Percentiles rank a stretch among this genome's conserved stretches.
Evolutionary conservation across 768 basidiomycete genomes (phyloP).

Genomic region (Inosperma sp.): DNA sequence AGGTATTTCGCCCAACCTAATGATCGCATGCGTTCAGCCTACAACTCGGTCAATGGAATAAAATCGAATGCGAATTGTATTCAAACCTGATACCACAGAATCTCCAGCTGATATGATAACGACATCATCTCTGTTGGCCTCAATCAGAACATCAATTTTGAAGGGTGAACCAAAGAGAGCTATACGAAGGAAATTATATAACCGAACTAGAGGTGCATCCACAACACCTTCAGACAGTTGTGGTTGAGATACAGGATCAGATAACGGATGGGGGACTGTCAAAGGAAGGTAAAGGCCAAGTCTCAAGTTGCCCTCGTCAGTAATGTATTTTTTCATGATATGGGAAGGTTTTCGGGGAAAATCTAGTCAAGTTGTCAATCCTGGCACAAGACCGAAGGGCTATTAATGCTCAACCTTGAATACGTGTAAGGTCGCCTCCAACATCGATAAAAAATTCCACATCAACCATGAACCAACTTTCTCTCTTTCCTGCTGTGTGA

Average conservation of each 20-base stretch:
- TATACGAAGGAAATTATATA: slow-evolving; percentile 89
- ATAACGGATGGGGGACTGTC: slow-evolving; percentile 40
- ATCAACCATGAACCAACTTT: slow-evolving; percentile 83
- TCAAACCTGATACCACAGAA: slow-evolving; percentile 70
- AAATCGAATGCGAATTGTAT: background rate
- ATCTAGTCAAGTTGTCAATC: slow-evolving; percentile 37
- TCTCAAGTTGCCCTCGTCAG: slow-evolving; percentile 67
- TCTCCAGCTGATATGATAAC: slow-evolving; percentile 87
- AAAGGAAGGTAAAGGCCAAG: slow-evolving; percentile 58
- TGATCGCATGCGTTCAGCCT: slow-evolving; percentile 74
- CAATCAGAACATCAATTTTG: slow-evolving; percentile 5
- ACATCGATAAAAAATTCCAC: slow-evolving; percentile 72
- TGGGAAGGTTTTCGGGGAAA: slow-evolving; percentile 68
- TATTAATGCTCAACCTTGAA: slow-evolving; percentile 48
- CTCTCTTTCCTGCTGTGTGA: slow-evolving; percentile 59
- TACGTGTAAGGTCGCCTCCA: slow-evolving; percentile 66
- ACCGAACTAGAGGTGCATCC: slow-evolving; percentile 79
- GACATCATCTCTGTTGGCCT: slow-evolving; percentile 74
- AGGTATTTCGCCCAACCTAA: slow-evolving; percentile 84
- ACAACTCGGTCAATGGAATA: slow-evolving; percentile 14
- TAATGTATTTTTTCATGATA: slow-evolving; percentile 58
- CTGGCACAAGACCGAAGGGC: background rate
- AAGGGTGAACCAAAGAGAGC: background rate
- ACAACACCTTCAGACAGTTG: slow-evolving; percentile 57
- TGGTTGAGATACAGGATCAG: slow-evolving; percentile 39